Percentiles rank a stretch among this genome's conserved stretches.
phyloP scores from a whole-genome alignment of 2,329 filamentous ascomycete genomes.

The Diplocarpon mali region DNA sequence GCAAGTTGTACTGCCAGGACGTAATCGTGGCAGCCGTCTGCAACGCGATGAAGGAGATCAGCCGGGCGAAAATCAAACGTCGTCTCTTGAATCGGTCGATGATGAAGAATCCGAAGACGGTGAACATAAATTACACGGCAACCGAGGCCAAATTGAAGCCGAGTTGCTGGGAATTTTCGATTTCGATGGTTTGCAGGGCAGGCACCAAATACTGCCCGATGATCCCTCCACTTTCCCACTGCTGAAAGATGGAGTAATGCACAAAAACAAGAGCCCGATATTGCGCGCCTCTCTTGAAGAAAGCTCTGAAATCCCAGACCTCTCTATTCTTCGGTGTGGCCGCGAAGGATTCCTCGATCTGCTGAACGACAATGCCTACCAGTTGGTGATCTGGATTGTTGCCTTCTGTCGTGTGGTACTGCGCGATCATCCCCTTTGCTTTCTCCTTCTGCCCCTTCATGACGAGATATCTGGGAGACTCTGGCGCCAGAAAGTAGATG shows the following conservation, averaged over 20 bases:
- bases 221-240: conserved; percentile 22
- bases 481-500: conserved; percentile 7
- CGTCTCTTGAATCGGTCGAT: conserved; percentile 20
- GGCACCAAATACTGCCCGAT: conserved; percentile 20
- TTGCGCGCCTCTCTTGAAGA: conserved; percentile 34
- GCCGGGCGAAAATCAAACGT: conserved; percentile 34
- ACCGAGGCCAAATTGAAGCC: conserved; percentile 17
- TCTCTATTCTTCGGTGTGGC: conserved; percentile 26
- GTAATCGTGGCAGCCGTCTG: conserved; percentile 37
- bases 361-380: conserved; percentile 18
- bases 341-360: conserved; percentile 23
- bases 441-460: conserved; percentile 27
- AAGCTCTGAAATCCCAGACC: conserved; percentile 37
- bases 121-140: conserved; percentile 16
- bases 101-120: conserved; percentile 10
- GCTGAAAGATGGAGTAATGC: conserved; percentile 30
- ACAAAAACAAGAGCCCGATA: conserved; percentile 34
- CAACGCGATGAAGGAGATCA: conserved; percentile 33
- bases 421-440: conserved; percentile 31
- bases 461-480: conserved; percentile 30
- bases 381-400: conserved; percentile 15
- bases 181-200: conserved; percentile 17
- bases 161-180: conserved; percentile 9
- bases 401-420: conserved; percentile 35
- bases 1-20: conserved; percentile 33